phyloP scores from a whole-genome alignment of 164 flowering plant genomes.

The Vitis rotundifolia region DNA sequence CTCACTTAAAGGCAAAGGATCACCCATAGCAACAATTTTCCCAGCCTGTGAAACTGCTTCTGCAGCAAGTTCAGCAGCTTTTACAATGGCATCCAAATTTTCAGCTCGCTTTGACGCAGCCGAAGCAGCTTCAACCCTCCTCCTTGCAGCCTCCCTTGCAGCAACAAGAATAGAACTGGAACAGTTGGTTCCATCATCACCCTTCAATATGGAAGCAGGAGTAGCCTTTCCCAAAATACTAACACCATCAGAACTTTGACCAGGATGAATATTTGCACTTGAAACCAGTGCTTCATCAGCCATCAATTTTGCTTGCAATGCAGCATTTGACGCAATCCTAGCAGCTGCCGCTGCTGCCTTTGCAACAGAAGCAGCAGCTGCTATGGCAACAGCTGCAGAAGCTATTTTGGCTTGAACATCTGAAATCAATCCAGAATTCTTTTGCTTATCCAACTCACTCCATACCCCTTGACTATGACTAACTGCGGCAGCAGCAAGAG shows the following conservation, averaged over 20 bases:
- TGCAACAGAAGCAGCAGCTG: slow-evolving; percentile 96
- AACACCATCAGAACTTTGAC: slow-evolving; percentile 24
- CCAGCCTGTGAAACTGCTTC: slow-evolving; percentile 96
- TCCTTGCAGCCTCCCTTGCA: slow-evolving; percentile 79
- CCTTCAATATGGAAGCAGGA: slow-evolving; percentile 62
- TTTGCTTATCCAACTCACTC: slow-evolving; percentile 66
- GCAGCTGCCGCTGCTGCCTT: slow-evolving; percentile 99
- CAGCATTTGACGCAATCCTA: slow-evolving; percentile 87
- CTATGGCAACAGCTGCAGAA: slow-evolving; percentile 79
- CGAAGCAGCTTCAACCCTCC: slow-evolving; percentile 84
- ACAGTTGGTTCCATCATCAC: slow-evolving; percentile 34
- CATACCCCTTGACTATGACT: slow-evolving; percentile 67
- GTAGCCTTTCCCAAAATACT: slow-evolving; percentile 43
- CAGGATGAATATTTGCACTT: slow-evolving; percentile 19
- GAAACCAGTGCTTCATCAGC: slow-evolving; percentile 67
- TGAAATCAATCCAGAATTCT: slow-evolving; percentile 45
- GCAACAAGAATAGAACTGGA: slow-evolving; percentile 64
- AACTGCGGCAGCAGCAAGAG: slow-evolving; percentile 67
- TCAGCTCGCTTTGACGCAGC: slow-evolving; percentile 88
- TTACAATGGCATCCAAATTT: slow-evolving; percentile 86
- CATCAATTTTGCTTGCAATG: slow-evolving; percentile 88
- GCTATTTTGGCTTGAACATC: slow-evolving; percentile 69
- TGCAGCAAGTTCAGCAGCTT: slow-evolving; percentile 93
- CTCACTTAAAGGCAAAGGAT: slow-evolving; percentile 63
- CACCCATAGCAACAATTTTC: slow-evolving; percentile 79